These are phyloP conservation scores for Scedosporium minutisporum DNA, from an alignment of 2,329 filamentous ascomycete genomes.

Conservation along the genomic window DNA sequence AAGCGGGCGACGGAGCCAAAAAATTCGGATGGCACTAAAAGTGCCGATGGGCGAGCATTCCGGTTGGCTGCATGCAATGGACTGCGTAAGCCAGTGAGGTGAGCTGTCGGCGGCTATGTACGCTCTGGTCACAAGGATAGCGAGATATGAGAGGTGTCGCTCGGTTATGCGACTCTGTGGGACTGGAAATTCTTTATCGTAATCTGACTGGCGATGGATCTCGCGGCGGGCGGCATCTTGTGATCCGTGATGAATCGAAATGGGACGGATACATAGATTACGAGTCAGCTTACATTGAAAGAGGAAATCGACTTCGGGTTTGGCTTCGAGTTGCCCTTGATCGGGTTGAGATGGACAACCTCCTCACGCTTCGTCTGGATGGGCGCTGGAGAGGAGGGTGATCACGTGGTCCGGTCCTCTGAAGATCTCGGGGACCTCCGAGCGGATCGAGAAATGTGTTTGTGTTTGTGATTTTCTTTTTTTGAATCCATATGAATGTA, in stretches of 20 bases:
- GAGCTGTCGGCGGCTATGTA: slow-evolving; percentile 1
- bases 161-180: not conserved
- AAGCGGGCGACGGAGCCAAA: not conserved
- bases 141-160: not conserved
- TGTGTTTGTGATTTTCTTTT: no score
- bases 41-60: not conserved
- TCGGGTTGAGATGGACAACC: no score
- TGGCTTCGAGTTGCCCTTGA: no score
- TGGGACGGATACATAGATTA: no score
- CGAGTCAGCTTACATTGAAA: no score
- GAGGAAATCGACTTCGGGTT: no score
- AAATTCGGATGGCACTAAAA: not conserved
- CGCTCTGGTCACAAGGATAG: not conserved
- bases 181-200: not conserved
- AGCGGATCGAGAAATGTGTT: no score
- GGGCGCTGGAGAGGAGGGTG: no score
- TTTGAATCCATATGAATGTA: no score
- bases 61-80: slow-evolving; percentile 3
- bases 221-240: not conserved
- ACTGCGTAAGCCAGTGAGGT: not conserved
- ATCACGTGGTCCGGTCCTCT: no score
- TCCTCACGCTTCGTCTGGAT: no score
- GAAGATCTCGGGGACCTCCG: no score
- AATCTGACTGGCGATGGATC: not conserved
- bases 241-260: not conserved